phyloP scores from a whole-genome alignment of 495 filamentous ascomycete genomes.

The Penicillium robsamsonii region DNA sequence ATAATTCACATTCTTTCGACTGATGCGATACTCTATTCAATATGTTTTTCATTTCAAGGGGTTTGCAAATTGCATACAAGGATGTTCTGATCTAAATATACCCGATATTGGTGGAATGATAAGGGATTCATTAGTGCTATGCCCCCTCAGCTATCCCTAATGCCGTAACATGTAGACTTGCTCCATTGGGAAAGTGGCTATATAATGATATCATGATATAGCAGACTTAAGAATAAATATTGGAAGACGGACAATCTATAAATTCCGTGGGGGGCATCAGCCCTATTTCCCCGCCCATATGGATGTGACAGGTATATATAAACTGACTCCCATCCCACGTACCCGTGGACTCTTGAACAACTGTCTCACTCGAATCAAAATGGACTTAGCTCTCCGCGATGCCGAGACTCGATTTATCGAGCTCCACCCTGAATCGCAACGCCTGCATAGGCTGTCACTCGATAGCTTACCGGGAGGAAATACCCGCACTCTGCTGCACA shows the following conservation, averaged over 20 bases:
- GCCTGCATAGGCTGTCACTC: neutral
- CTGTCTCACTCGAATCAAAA: too few relatives aligned
- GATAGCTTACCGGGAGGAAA: slow-evolving; percentile 15
- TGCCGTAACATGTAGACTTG: too few relatives aligned
- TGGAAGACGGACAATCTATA: neutral
- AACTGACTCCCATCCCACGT: too few relatives aligned
- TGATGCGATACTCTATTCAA: neutral
- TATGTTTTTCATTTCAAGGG: too few relatives aligned
- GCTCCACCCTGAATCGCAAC: neutral
- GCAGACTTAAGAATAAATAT: too few relatives aligned
- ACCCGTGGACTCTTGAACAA: too few relatives aligned
- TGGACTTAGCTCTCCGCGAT: neutral
- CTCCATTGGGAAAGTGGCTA: too few relatives aligned
- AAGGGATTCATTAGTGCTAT: neutral
- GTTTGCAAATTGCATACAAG: too few relatives aligned
- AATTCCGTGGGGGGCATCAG: neutral
- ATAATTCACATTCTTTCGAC: neutral
- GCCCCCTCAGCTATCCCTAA: too few relatives aligned
- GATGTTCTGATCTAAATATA: neutral
- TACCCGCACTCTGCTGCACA: slow-evolving; percentile 17
- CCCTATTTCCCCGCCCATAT: neutral
- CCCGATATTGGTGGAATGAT: neutral
- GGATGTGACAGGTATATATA: neutral
- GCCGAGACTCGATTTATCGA: slow-evolving; percentile 4
- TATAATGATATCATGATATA: too few relatives aligned